Conservation (phyloP, 2,329 filamentous ascomycete genomes). For the Blastomyces emzantsi region DNA sequence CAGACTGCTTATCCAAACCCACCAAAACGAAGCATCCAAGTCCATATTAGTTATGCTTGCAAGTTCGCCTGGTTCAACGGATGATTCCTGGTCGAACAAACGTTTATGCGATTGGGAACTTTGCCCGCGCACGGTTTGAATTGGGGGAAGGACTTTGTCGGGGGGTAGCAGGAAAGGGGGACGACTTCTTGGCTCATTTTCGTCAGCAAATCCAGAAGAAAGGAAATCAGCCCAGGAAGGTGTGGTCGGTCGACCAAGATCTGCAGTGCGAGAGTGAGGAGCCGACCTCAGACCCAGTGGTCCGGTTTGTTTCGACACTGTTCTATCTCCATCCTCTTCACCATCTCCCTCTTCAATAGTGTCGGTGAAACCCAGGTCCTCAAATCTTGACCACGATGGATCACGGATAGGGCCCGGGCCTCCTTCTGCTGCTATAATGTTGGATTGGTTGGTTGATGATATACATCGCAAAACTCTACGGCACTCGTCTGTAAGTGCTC, state of each 20-base stretch:
- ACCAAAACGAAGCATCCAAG: conserved; percentile 96
- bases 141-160: conserved; percentile 81
- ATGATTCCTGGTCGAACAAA: conserved; percentile 56
- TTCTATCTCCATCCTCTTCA: conserved; percentile 44
- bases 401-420: conserved; percentile 66
- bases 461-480: conserved; percentile 82
- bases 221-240: conserved; percentile 98
- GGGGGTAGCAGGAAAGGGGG: conserved; percentile 73
- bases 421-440: conserved; percentile 55
- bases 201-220: conserved; percentile 81
- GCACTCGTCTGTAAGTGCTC: conserved; percentile 87
- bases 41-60: conserved; percentile 82
- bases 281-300: conserved; percentile 53
- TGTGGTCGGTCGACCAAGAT: conserved; percentile 74
- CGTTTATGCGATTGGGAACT: conserved; percentile 80
- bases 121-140: conserved; percentile 59
- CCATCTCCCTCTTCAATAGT: conserved; percentile 63
- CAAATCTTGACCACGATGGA: conserved; percentile 92
- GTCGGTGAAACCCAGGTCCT: conserved; percentile 84
- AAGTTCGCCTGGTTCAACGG: conserved; percentile 82
- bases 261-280: conserved; percentile 57
- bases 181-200: conserved; percentile 53
- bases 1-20: conserved; percentile 98
- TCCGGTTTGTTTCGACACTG: conserved; percentile 29
- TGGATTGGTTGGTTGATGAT: conserved; percentile 78